A percentile compares a stretch with the other conserved stretches of the same genome.
Conservation (phyloP, 805 yeast species). For the Myxozyma sirexii region DNA sequence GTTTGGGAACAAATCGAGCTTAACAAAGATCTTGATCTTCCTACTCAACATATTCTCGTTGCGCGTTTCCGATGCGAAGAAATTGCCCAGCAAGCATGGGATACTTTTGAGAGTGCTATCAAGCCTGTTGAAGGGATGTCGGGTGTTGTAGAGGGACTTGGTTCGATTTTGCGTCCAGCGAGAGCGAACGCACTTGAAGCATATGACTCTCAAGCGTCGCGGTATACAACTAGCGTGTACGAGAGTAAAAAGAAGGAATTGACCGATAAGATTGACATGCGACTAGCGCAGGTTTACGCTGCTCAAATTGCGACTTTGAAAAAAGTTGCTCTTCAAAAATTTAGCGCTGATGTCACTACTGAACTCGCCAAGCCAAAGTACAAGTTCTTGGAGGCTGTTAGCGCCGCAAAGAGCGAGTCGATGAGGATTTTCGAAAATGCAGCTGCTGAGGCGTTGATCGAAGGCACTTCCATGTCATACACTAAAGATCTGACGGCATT, state of each 20-base stretch:
- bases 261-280: slow-evolving; percentile 51
- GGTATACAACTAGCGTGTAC: slow-evolving; percentile 71
- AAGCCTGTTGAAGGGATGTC: slow-evolving; percentile 39
- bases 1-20: slow-evolving; percentile 94
- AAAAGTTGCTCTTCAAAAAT: slow-evolving; percentile 42
- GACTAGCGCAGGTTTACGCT: slow-evolving; percentile 51
- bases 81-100: slow-evolving; percentile 60
- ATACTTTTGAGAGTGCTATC: slow-evolving; percentile 48
- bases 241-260: slow-evolving; percentile 60
- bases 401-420: slow-evolving; percentile 35
- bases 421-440: slow-evolving; percentile 39
- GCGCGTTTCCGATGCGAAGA: slow-evolving; percentile 95
- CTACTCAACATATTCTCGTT: slow-evolving; percentile 93
- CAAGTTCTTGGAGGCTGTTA: slow-evolving; percentile 40
- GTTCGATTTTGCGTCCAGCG: slow-evolving; percentile 49
- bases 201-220: slow-evolving; percentile 74
- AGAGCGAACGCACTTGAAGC: slow-evolving; percentile 51
- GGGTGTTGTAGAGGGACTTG: slow-evolving; percentile 44
- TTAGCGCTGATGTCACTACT: slow-evolving; percentile 29
- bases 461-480: slow-evolving; percentile 42
- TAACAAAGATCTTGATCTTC: slow-evolving; percentile 92
- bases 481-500: slow-evolving; percentile 44
- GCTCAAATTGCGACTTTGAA: slow-evolving; percentile 47
- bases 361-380: slow-evolving; percentile 23
- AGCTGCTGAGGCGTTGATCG: slow-evolving; percentile 45